phyloP scores from a whole-genome alignment of 2,329 filamentous ascomycete genomes.

The Hymenoscyphus infarciens region DNA sequence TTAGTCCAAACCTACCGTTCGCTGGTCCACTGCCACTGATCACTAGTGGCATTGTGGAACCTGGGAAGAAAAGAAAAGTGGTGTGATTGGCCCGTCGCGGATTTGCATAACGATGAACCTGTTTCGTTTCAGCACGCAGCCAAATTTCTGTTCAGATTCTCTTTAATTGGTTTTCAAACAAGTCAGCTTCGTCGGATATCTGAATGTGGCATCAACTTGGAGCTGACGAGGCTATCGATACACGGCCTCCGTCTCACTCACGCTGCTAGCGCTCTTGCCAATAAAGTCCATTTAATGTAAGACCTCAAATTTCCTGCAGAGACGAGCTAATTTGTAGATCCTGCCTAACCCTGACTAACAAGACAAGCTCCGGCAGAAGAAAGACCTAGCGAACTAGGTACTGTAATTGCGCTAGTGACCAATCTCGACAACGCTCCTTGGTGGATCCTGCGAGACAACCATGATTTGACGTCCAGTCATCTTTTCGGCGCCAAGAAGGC shows the following conservation, averaged over 20 bases:
- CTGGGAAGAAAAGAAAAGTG: background rate
- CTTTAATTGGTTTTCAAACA: background rate
- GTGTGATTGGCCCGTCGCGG: background rate
- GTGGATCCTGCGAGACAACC: constrained; percentile 13
- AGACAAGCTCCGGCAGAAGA: constrained; percentile 24
- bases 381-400: background rate
- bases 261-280: background rate
- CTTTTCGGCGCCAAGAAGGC: background rate
- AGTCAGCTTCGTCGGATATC: background rate
- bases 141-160: background rate
- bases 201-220: background rate
- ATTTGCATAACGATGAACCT: background rate
- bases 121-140: constrained; percentile 5
- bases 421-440: background rate
- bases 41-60: background rate
- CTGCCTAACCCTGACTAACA: constrained; percentile 15
- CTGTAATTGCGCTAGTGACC: constrained; percentile 3
- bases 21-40: too few species aligned
- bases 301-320: constrained; percentile 22
- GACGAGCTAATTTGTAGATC: constrained; percentile 7
- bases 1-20: background rate
- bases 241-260: too few species aligned
- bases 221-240: too few species aligned
- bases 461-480: constrained; percentile 24
- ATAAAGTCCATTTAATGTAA: constrained; percentile 12